Evolutionary conservation across 2,329 filamentous ascomycete species (phyloP).

Genomic region (Epichloe bromicola): DNA sequence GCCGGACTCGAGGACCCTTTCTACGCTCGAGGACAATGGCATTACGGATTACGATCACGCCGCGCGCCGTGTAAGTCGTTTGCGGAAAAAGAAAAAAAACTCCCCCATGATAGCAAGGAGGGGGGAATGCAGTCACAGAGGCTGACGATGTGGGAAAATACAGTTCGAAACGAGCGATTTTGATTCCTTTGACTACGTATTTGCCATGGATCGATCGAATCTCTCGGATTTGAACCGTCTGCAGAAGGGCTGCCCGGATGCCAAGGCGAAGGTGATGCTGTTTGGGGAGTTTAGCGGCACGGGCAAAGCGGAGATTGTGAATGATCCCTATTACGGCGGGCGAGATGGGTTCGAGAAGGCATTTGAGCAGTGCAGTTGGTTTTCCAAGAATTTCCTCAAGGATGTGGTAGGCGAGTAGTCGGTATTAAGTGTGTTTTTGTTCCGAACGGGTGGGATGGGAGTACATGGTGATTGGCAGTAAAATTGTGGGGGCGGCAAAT

Average conservation of each 20-base stretch:
- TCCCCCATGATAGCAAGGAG: too few relatives aligned
- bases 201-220: constrained; percentile 88
- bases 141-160: neutral
- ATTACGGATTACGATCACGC: constrained; percentile 66
- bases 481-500: too few relatives aligned
- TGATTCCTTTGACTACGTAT: constrained; percentile 75
- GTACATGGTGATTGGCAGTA: too few relatives aligned
- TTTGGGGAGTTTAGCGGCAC: constrained; percentile 73
- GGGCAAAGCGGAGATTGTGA: constrained; percentile 53
- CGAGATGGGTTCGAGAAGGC: constrained; percentile 67
- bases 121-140: too few relatives aligned
- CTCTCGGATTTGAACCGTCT: constrained; percentile 54
- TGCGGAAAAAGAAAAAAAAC: neutral
- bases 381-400: constrained; percentile 63
- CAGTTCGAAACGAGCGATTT: constrained; percentile 58
- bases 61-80: constrained; percentile 53
- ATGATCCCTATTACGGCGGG: constrained; percentile 90
- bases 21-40: constrained; percentile 58
- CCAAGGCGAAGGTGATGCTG: constrained; percentile 57
- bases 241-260: constrained; percentile 41
- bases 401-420: constrained; percentile 27
- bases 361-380: constrained; percentile 72
- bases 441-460: too few relatives aligned
- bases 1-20: constrained; percentile 75
- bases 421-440: constrained; percentile 1